A percentile compares a stretch with the other conserved stretches of the same genome.
phyloP scores from a whole-genome alignment of 129 eudicot genomes.

The Flaveria bidentis region DNA sequence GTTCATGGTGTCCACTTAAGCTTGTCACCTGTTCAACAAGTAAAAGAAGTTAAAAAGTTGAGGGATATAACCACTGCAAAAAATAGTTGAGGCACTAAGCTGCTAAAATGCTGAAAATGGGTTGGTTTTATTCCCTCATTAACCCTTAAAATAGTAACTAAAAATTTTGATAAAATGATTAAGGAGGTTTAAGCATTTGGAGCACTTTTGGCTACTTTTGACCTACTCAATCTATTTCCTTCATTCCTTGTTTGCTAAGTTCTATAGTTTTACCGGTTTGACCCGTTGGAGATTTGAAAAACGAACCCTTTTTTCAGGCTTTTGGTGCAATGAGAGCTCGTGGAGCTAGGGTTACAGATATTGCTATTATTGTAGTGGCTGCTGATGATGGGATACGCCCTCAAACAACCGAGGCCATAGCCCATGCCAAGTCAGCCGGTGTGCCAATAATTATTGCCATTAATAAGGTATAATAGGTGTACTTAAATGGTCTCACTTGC shows the following conservation, averaged over 20 bases:
- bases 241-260: neutral
- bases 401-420: constrained; percentile 92
- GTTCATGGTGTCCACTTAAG: neutral
- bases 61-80: neutral
- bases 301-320: constrained; percentile 50
- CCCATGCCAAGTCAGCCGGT: constrained; percentile 98
- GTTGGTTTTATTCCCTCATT: neutral
- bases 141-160: neutral
- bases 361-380: constrained; percentile 95
- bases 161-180: neutral
- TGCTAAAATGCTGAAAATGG: neutral
- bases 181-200: constrained; percentile 1
- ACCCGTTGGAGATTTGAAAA: neutral
- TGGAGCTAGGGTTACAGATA: constrained; percentile 96
- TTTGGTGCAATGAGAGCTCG: constrained; percentile 99
- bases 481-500: constrained; percentile 8
- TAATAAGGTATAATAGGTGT: constrained; percentile 56
- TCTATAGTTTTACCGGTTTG: constrained; percentile 6
- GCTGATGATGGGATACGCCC: constrained; percentile 99
- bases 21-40: neutral
- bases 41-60: neutral
- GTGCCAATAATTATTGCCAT: constrained; percentile 92
- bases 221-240: neutral
- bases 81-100: neutral
- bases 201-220: neutral